Conservation (phyloP, 495 filamentous ascomycete species). For the Margaritispora aquatica region DNA sequence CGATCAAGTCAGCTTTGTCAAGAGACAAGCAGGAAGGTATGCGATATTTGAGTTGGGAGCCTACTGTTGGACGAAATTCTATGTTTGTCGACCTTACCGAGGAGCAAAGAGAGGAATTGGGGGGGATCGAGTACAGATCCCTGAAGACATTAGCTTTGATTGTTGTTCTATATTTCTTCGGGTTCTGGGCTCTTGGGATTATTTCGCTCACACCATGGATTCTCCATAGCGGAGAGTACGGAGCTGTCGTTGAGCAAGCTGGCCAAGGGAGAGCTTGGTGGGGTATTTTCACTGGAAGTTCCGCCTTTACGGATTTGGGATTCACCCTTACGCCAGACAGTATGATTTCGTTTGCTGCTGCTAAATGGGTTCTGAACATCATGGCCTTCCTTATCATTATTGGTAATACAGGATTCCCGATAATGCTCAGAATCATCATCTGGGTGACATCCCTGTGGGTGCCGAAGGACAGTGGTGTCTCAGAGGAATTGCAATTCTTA, state of each 20-base stretch:
- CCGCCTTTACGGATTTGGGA: conserved; percentile 84
- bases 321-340: conserved; percentile 88
- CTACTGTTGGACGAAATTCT: conserved; percentile 87
- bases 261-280: conserved; percentile 75
- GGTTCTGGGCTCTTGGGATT: conserved; percentile 69
- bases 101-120: conserved; percentile 86
- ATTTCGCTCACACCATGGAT: conserved; percentile 78
- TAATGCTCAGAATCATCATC: conserved; percentile 85
- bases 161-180: conserved; percentile 68
- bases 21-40: conserved; percentile 45
- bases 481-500: conserved; percentile 84
- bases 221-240: conserved; percentile 47
- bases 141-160: conserved; percentile 79
- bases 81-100: conserved; percentile 83
- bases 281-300: conserved; percentile 80
- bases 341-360: conserved; percentile 78
- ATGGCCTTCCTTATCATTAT: conserved; percentile 80
- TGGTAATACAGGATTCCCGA: conserved; percentile 91
- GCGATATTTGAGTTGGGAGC: conserved; percentile 90
- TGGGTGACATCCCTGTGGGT: conserved; percentile 61
- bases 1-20: conserved; percentile 33
- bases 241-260: conserved; percentile 48
- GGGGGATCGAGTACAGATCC: conserved; percentile 90
- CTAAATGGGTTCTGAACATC: conserved; percentile 66
- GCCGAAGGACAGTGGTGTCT: conserved; percentile 56